These are phyloP conservation scores for Fragaria nilgerrensis DNA, from an alignment of 306 rosid species.

Conservation along the genomic window DNA sequence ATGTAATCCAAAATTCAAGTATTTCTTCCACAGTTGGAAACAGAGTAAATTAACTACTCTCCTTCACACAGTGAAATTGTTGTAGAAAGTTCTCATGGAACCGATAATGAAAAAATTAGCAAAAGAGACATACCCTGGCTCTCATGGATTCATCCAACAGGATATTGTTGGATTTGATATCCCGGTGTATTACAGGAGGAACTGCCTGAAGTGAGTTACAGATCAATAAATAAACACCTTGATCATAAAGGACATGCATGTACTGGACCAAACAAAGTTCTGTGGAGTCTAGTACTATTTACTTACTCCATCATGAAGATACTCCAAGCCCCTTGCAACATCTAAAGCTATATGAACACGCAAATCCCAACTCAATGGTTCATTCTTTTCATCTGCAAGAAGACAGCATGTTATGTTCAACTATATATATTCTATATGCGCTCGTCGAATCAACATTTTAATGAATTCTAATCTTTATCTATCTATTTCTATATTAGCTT, in stretches of 20 bases:
- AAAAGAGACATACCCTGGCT: constrained; percentile 68
- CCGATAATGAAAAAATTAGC: neutral
- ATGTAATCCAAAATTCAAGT: neutral
- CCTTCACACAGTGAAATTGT: neutral
- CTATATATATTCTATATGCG: neutral
- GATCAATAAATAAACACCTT: constrained; percentile 9
- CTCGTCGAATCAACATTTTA: neutral
- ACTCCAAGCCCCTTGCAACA: constrained; percentile 93
- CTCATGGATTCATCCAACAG: constrained; percentile 87
- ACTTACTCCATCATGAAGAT: constrained; percentile 98
- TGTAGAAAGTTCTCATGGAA: neutral
- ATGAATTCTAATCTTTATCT: neutral
- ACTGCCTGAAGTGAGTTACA: constrained; percentile 61
- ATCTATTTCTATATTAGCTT: neutral
- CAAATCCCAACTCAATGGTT: constrained; percentile 76
- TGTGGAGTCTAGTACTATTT: constrained; percentile 17
- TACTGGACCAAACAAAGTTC: constrained; percentile 7
- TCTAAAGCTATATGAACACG: constrained; percentile 86
- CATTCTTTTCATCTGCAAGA: constrained; percentile 55
- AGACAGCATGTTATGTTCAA: constrained; percentile 2
- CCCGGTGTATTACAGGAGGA: constrained; percentile 96
- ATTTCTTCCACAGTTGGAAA: neutral
- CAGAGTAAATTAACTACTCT: neutral
- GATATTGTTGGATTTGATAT: constrained; percentile 86
- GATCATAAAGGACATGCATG: neutral